Base-by-base conservation (phyloP, 257 asterid genomes). In the Prunella vulgaris region DNA sequence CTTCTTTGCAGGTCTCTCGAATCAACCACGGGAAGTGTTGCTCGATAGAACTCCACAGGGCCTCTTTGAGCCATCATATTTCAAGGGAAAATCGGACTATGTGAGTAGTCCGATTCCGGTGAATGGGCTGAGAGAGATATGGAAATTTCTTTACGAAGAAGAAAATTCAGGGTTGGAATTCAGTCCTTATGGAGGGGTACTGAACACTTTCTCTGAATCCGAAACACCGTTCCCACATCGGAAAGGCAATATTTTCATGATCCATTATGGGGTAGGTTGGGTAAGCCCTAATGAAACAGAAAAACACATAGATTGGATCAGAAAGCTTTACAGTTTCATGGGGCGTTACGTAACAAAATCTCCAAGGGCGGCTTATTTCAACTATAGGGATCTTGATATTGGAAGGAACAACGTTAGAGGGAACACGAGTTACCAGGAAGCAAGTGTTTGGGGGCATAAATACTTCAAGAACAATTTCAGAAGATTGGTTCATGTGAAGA, bases 81-180 rank as follows among this genome's bases (percentile, higher is more conserved):
- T 58, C 44, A 76, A 76, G 37, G 78, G 71, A 10, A 85, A 85
- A 60, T 85, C 88, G 0, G 86, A 83, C 33, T 85, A 59, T 21
- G 84, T 83, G 14, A 44, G 14, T 5, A 7, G 44, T 0, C 86
- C 83, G 4, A 85, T 83, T 18, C 66, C 88, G 0, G 17, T n/a
- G 5, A 2, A 28, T 0, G 90, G 78, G 0, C 53, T 85, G 0
- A 60, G 56, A 54, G 78, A 74, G 5, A 62, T 85, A 27, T 85
- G 88, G 88, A 44, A 48, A 14, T 44, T 14, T 10, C 8, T 46
- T 17, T 5, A 46, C 21, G 3, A 46, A 46, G 9, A 1, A 5
- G 9, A 46, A 15, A 15, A 6, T n/a, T 4, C 9, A 0, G 21
- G 3, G 0, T 15, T 46, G 53, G 21, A 46, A 10, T n/a, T 46